Evolutionary conservation across 352 stramenopile genomes (phyloP).

Genomic region (Globisporangium alternatum): DNA sequence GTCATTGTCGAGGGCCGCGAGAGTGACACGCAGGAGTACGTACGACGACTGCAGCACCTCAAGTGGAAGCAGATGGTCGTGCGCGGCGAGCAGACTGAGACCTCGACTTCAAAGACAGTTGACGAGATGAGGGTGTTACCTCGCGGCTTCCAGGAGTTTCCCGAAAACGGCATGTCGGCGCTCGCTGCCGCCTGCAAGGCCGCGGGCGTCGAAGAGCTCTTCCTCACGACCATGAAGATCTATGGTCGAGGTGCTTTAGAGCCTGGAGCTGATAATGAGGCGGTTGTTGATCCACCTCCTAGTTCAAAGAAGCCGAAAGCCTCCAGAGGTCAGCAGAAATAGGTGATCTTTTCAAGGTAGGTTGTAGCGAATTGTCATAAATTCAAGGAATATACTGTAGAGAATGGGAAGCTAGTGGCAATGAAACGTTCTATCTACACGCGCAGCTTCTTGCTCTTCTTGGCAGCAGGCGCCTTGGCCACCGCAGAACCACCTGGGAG

Average conservation of each 20-base stretch:
- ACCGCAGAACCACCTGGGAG: neutral
- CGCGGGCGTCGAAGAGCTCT: conserved; percentile 58
- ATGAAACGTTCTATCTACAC: conserved; percentile 35
- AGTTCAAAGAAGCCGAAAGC: neutral
- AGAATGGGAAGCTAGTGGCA: neutral
- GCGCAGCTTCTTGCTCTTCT: conserved; percentile 42
- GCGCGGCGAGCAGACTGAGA: conserved; percentile 64
- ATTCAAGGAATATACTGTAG: neutral
- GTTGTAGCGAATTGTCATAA: neutral
- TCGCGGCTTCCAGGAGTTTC: conserved; percentile 52
- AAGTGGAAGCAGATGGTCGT: conserved; percentile 83
- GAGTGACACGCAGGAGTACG: conserved; percentile 56
- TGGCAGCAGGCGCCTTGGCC: neutral
- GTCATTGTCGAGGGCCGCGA: conserved; percentile 72
- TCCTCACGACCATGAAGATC: conserved; percentile 82
- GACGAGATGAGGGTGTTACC: conserved; percentile 40
- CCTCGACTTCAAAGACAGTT: conserved; percentile 11
- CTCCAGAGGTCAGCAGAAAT: neutral
- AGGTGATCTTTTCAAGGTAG: neutral
- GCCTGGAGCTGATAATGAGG: neutral
- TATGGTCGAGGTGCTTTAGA: conserved; percentile 27
- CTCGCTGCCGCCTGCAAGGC: conserved; percentile 47
- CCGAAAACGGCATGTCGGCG: conserved; percentile 61
- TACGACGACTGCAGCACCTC: conserved; percentile 67
- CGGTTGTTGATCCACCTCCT: no score